phyloP scores from a whole-genome alignment of 2,329 filamentous ascomycete species.

The Penicillium occitanis region DNA sequence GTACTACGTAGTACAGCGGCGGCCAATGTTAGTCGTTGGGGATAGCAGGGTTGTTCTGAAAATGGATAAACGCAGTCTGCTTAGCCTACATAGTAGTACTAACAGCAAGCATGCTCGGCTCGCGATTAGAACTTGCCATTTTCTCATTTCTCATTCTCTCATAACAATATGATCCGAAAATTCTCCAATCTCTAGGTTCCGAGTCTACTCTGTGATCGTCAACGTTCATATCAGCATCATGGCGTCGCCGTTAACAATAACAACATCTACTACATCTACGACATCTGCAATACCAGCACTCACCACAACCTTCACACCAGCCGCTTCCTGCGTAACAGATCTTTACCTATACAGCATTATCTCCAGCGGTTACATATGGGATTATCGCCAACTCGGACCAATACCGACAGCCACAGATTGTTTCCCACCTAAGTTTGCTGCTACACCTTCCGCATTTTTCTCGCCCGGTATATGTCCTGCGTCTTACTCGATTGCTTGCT shows the following conservation, averaged over 20 bases:
- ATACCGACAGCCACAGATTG: constrained; percentile 8
- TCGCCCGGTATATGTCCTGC: constrained; percentile 17
- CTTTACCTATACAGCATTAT: neutral
- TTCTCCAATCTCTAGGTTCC: neutral
- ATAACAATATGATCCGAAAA: neutral
- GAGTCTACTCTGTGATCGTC: too few species aligned
- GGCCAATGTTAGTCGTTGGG: neutral
- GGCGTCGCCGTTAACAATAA: neutral
- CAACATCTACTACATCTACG: neutral
- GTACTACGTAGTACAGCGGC: neutral
- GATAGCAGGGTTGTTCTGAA: neutral
- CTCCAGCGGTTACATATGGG: neutral
- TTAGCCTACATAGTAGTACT: neutral
- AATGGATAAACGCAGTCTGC: neutral
- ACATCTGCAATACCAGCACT: constrained; percentile 5
- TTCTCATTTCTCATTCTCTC: neutral
- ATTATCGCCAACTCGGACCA: constrained; percentile 15
- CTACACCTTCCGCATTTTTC: constrained; percentile 1
- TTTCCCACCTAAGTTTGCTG: constrained; percentile 11
- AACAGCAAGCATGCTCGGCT: neutral
- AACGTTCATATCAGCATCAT: neutral
- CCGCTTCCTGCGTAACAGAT: constrained; percentile 16
- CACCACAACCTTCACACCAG: constrained; percentile 14
- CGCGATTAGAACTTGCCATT: neutral
- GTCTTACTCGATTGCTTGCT: constrained; percentile 4